These are phyloP conservation scores for Piper betle DNA, from an alignment of 164 flowering plant species.

Conservation along the genomic window DNA sequence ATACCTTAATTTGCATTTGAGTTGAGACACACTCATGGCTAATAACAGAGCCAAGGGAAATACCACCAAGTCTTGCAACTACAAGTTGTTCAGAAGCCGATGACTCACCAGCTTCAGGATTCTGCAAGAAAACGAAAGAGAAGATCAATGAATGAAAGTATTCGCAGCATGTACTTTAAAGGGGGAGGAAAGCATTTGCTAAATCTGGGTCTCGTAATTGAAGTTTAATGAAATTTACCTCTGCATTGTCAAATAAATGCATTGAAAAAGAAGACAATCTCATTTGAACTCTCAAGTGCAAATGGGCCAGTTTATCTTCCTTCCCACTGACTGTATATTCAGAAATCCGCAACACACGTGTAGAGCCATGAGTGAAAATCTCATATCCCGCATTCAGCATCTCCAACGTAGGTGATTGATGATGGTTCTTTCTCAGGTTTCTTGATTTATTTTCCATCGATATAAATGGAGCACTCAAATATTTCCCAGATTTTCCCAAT, in stretches of 20 bases:
- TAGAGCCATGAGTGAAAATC: slow-evolving; percentile 78
- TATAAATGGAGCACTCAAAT: slow-evolving; percentile 28
- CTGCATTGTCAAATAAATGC: slow-evolving; percentile 48
- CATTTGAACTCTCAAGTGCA: slow-evolving; percentile 41
- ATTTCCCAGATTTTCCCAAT: slow-evolving; percentile 42
- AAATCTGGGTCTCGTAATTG: too few relatives aligned
- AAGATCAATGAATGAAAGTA: background rate
- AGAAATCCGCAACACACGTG: slow-evolving; percentile 68
- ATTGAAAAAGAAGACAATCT: slow-evolving; percentile 42
- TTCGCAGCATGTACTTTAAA: too few relatives aligned
- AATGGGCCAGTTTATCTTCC: slow-evolving; percentile 17
- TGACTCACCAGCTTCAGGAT: slow-evolving; percentile 23
- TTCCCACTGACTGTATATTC: slow-evolving; percentile 33
- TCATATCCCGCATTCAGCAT: slow-evolving; percentile 65
- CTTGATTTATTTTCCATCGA: slow-evolving; percentile 24
- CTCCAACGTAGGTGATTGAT: slow-evolving; percentile 22
- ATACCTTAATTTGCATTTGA: slow-evolving; percentile 61
- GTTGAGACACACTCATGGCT: slow-evolving; percentile 37
- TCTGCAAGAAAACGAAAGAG: slow-evolving; percentile 26
- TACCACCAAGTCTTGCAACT: slow-evolving; percentile 44
- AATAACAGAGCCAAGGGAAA: slow-evolving; percentile 36
- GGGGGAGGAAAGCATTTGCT: background rate
- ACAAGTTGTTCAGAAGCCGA: slow-evolving; percentile 34
- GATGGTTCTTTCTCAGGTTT: slow-evolving; percentile 16
- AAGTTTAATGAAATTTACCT: slow-evolving; percentile 26